Base-by-base conservation (phyloP, 2,329 filamentous ascomycete species). In the Colletotrichum trifolii region DNA sequence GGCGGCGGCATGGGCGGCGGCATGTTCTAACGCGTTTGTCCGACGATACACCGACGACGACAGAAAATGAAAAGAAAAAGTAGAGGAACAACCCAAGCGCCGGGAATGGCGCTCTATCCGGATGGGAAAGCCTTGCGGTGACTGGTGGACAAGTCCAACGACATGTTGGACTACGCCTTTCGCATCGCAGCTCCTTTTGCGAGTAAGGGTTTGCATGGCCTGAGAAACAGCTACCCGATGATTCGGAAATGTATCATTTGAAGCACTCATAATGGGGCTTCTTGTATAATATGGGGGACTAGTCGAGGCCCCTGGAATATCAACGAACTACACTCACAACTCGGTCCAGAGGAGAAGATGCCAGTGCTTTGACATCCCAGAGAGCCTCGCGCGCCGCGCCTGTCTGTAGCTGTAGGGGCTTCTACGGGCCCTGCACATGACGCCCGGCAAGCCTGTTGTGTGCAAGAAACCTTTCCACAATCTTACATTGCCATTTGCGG, bases 1-100 rank as follows among this genome's bases (percentile, higher is more conserved):
- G 87, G 89, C 66, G 85, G 82, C 45, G 84, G 82, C 40, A 81
- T 79, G n/a, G 84, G 80, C 47, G 84, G 82, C 47, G 85, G 84
- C 34, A 81, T 88, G 68, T 76, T 76, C 58, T 74, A 71, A 68
- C 25, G 25, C 25, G 71, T 40, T 34, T 12, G 25, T 33, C 36
- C 39, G n/a, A 35, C 35, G 56, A 45, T 12, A 33, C 11, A 48
- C 9, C 15, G 34, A 36, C 6, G 12, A 38, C 15, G 47, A 49
- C 13, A 8, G 12, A 17, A 50, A 39, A 10, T n/a, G 50, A 40
- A 11, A 38, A n/a, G 34, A 17, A 12, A 25, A 38, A 25, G n/a
- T 42, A 12, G 7, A 17, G 39, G 49, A 35, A 49, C 25, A 10
- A 47, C 11, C 17, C 25, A 33, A 9, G 11, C 42, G 15, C 4